Evolutionary conservation across 2,329 filamentous ascomycete species (phyloP).

Genomic region (Cladosporium sp.): DNA sequence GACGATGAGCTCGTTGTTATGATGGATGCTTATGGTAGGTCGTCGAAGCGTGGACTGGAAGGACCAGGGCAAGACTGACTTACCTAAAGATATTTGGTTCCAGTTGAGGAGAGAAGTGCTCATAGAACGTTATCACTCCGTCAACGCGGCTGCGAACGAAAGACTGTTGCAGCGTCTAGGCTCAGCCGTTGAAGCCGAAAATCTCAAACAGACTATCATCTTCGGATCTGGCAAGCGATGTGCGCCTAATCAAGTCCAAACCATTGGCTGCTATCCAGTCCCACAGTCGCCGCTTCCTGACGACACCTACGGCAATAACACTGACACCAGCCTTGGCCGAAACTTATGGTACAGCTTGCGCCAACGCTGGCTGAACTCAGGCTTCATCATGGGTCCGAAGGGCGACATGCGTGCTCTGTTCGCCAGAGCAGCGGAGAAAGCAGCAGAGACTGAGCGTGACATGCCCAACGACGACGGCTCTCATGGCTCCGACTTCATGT

Average conservation of each 20-base stretch:
- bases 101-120: slow-evolving; percentile 22
- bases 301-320: slow-evolving; percentile 40
- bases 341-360: slow-evolving; percentile 15
- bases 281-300: slow-evolving; percentile 49
- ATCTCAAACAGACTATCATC: slow-evolving; percentile 50
- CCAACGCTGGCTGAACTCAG: slow-evolving; percentile 24
- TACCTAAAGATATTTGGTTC: slow-evolving; percentile 23
- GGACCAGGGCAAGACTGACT: neutral
- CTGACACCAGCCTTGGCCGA: slow-evolving; percentile 16
- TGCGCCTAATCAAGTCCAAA: slow-evolving; percentile 37
- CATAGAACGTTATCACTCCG: slow-evolving; percentile 21
- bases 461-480: slow-evolving; percentile 25
- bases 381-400: slow-evolving; percentile 23
- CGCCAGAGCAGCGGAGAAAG: slow-evolving; percentile 21
- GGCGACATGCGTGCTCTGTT: slow-evolving; percentile 23
- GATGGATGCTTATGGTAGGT: slow-evolving; percentile 26
- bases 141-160: slow-evolving; percentile 34
- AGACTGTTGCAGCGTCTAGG: slow-evolving; percentile 39
- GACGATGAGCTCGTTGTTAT: slow-evolving; percentile 25
- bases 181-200: slow-evolving; percentile 18
- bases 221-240: slow-evolving; percentile 56
- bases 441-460: slow-evolving; percentile 17
- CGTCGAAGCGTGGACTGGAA: too few species aligned
- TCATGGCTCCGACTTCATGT: slow-evolving; percentile 22
- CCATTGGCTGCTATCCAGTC: slow-evolving; percentile 49